Evolutionary conservation across 176 grass and related monocot genomes (phyloP), one percentile per base, ranked within the genome.

Genomic region (Saccharum spontaneum): DNA sequence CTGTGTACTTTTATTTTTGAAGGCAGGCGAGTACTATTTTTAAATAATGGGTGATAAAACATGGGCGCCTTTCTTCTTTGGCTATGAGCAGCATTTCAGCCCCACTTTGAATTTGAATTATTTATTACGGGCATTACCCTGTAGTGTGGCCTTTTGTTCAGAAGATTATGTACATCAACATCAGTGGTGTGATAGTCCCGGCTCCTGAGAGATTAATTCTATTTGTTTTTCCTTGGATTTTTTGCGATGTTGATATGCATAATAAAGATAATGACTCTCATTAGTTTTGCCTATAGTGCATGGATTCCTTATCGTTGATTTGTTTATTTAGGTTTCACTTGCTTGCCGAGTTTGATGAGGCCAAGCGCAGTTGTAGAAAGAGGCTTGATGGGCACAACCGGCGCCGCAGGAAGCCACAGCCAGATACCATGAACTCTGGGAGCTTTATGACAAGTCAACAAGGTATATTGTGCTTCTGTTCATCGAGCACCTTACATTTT

Each of bases 291-390:
- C 37, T 38, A 18, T 30, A 37, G 7, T 13, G 33, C 63, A 36
- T 71, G 46, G 72, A 24, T 48, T 71, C 77, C n/a, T 84, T 44
- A 81, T n/a, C 10, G 2, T 80, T 15, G 18, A 49, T 86, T n/a
- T 88, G 13, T 60, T 83, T 76, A 36, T 40, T 4, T 76, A 98
- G 97, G 83, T 98, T 98, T 89, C 97, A 98, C 83, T 84, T 94
- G 40, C 89, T 98, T 31, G 88, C 8, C 23, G 97, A 98, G 85
- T 98, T 98, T 24, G 97, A 98, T 69, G 97, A 98, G 54, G 82
- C 84, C 24, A 98, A 98, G 68, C 88, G 97, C 38, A 98, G 97
- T 74, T 98, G 97, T 79, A 92, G 97, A 87, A 98, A 96, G 84
- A 89, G 97, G 28, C 89, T 98, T 37, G 97, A 95, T 71, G 97